Evolutionary conservation across 2,329 filamentous ascomycete genomes (phyloP).

Genomic region (Penicillium sp.): DNA sequence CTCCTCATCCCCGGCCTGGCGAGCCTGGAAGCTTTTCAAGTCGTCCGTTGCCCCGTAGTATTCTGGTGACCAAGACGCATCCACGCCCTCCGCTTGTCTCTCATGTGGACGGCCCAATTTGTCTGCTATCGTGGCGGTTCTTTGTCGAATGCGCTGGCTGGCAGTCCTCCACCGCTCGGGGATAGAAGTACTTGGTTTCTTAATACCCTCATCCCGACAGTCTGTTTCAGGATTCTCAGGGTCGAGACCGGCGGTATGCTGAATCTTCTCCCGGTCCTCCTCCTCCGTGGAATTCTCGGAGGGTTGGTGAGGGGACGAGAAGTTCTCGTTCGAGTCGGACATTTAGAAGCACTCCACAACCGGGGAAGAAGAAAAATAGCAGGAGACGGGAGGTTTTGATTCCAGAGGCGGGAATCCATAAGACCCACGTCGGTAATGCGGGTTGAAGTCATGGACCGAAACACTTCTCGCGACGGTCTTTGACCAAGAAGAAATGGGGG

Average conservation of each 20-base stretch:
- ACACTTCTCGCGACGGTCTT: slow-evolving; percentile 4
- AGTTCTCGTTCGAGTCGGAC: slow-evolving; percentile 15
- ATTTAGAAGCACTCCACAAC: slow-evolving; percentile 10
- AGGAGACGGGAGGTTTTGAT: not conserved
- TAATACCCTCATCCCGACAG: slow-evolving; percentile 4
- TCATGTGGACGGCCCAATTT: slow-evolving; percentile 22
- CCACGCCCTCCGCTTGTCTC: slow-evolving; percentile 21
- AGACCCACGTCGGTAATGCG: slow-evolving; percentile 21
- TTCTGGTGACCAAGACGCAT: slow-evolving; percentile 18
- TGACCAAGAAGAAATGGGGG: not conserved
- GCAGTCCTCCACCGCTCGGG: slow-evolving; percentile 19
- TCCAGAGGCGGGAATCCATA: slow-evolving; percentile 1
- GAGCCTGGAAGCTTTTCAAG: slow-evolving; percentile 16
- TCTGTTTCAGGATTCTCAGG: not conserved
- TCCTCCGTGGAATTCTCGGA: slow-evolving; percentile 3
- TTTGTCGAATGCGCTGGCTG: slow-evolving; percentile 17
- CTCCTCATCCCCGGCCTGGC: slow-evolving; percentile 21
- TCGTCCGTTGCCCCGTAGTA: slow-evolving; percentile 24
- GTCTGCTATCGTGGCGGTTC: slow-evolving; percentile 20
- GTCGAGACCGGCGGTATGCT: not conserved
- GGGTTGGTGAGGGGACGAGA: slow-evolving; percentile 2
- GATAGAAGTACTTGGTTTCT: slow-evolving; percentile 7
- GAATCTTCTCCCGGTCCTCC: not conserved
- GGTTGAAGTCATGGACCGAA: slow-evolving; percentile 16
- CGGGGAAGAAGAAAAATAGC: not conserved